A percentile compares a stretch with the other conserved stretches of the same genome.
Evolutionary conservation across 176 grass and related monocot species (phyloP).

Genomic region (Oropetium thomaeum): DNA sequence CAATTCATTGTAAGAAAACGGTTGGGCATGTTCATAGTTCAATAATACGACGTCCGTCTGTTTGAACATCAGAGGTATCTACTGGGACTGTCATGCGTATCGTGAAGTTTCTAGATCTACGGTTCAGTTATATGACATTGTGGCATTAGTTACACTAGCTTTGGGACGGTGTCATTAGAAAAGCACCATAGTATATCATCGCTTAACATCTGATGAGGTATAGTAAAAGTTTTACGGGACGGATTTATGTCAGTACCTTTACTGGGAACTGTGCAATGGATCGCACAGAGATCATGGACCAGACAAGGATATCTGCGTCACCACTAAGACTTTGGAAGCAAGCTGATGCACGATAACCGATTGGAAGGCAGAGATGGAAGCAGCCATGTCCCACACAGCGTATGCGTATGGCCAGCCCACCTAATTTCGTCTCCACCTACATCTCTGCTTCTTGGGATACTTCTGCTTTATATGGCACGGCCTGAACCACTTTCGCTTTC

Average conservation of each 20-base stretch:
- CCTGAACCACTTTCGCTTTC: slow-evolving; percentile 30
- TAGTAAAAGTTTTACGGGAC: neutral
- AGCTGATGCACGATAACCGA: too few species aligned
- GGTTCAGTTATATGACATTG: neutral
- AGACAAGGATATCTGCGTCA: neutral
- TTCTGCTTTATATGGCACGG: slow-evolving; percentile 1
- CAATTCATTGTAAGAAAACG: slow-evolving; percentile 49
- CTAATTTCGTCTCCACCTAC: slow-evolving; percentile 5
- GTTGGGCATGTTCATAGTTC: slow-evolving; percentile 44
- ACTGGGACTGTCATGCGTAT: neutral
- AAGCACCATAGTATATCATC: too few species aligned
- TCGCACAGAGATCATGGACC: neutral
- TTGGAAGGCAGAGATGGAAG: neutral
- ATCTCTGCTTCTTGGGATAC: neutral
- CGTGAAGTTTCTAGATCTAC: neutral
- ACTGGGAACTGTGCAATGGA: neutral
- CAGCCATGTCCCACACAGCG: neutral
- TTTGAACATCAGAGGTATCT: slow-evolving; percentile 16
- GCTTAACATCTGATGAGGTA: too few species aligned
- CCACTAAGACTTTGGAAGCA: neutral
- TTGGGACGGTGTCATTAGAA: too few species aligned
- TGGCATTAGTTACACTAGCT: neutral
- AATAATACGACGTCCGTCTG: slow-evolving; percentile 25
- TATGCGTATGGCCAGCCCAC: slow-evolving; percentile 22
- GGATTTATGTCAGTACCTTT: neutral